These are phyloP conservation scores for Fusarium mangiferae DNA, from an alignment of 2,329 filamentous ascomycete genomes.

Conservation along the genomic window DNA sequence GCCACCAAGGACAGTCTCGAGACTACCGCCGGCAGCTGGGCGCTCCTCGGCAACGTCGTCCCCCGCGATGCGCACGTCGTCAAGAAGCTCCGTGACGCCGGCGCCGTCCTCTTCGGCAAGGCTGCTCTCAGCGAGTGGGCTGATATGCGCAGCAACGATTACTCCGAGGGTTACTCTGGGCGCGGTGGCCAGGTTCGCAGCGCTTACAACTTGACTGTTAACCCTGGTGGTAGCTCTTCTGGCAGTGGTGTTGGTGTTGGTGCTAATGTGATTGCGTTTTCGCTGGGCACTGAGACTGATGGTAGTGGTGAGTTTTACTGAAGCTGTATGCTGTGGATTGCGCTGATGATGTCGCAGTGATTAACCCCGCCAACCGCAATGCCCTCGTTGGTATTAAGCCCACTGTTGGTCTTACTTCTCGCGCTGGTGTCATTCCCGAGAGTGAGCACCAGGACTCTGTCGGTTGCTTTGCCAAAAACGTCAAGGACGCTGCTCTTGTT, in stretches of 20 bases:
- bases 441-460: conserved; percentile 75
- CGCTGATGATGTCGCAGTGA: conserved; percentile 56
- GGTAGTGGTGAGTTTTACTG: conserved; percentile 60
- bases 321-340: neutral
- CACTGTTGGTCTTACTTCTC: conserved; percentile 77
- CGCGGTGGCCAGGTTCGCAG: conserved; percentile 72
- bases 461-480: conserved; percentile 73
- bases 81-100: conserved; percentile 68
- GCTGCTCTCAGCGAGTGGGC: conserved; percentile 80
- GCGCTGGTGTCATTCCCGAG: conserved; percentile 72
- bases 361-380: conserved; percentile 77
- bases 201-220: conserved; percentile 75
- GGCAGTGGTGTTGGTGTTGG: conserved; percentile 73
- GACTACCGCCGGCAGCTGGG: conserved; percentile 77
- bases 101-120: conserved; percentile 77
- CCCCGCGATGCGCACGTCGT: conserved; percentile 76
- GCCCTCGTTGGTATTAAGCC: conserved; percentile 79
- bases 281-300: conserved; percentile 80
- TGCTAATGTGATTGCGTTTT: conserved; percentile 70
- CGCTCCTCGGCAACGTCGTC: conserved; percentile 71
- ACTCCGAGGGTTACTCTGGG: conserved; percentile 74
- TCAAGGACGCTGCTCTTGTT: conserved; percentile 73
- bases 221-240: conserved; percentile 75
- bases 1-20: conserved; percentile 82
- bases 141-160: conserved; percentile 73